Conservation (phyloP, 805 yeast species). For the Nakazawaea wickerhamii region DNA sequence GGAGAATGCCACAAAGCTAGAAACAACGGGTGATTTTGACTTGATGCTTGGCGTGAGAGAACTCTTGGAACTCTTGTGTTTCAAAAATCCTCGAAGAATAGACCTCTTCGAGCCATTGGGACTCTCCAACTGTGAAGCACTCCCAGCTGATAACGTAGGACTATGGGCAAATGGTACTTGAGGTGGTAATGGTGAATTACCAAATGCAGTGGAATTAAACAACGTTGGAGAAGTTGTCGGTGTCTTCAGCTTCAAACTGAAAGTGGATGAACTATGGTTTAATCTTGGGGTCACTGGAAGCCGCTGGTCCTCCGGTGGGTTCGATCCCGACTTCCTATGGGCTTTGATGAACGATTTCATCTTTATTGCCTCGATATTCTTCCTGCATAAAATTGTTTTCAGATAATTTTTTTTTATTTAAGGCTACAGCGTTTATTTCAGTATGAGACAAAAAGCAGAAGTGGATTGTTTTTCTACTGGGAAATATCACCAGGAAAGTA, state of each 20-base stretch:
- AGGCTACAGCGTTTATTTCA: neutral
- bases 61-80: constrained; percentile 9
- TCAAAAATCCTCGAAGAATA: constrained; percentile 9
- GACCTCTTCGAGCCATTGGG: constrained; percentile 1
- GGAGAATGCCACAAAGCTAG: constrained; percentile 11
- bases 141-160: neutral
- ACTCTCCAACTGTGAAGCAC: neutral
- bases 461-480: neutral
- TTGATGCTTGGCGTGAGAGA: constrained; percentile 5
- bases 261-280: constrained; percentile 5
- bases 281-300: constrained; percentile 1
- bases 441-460: neutral
- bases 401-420: neutral
- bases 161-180: neutral
- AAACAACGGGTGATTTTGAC: constrained; percentile 7
- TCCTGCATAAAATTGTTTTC: neutral
- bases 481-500: neutral
- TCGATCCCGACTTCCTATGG: constrained; percentile 21
- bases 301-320: constrained; percentile 14
- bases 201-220: constrained; percentile 5
- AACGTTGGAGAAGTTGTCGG: constrained; percentile 8
- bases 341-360: constrained; percentile 29
- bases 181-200: constrained; percentile 9
- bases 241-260: constrained; percentile 7
- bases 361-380: neutral